phyloP scores from a whole-genome alignment of 2,329 filamentous ascomycete species.

The Cercospora sojina region DNA sequence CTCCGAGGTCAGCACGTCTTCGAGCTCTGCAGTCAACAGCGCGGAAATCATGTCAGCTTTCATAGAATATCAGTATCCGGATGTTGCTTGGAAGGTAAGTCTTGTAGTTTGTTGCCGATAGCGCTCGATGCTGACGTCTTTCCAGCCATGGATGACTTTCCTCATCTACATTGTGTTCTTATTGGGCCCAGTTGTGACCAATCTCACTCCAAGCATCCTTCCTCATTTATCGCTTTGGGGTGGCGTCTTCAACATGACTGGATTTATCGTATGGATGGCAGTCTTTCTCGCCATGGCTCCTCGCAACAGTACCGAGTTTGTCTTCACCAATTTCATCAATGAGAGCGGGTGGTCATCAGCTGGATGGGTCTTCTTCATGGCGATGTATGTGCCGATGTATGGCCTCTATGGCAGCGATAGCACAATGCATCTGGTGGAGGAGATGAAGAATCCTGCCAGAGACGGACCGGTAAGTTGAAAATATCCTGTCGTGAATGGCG shows the following conservation, averaged over 20 bases:
- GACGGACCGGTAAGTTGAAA: conserved; percentile 6
- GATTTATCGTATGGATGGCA: conserved; percentile 27
- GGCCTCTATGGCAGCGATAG: conserved; percentile 10
- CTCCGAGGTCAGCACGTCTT: conserved; percentile 5
- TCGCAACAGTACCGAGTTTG: conserved; percentile 24
- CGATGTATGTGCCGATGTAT: conserved; percentile 21
- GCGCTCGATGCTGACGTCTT: background rate
- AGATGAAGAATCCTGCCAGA: conserved; percentile 11
- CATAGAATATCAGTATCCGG: conserved; percentile 10
- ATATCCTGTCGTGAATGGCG: background rate
- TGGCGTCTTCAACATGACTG: conserved; percentile 25
- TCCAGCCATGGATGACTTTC: background rate
- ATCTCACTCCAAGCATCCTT: conserved; percentile 36
- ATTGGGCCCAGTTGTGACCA: conserved; percentile 28
- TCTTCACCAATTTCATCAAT: conserved; percentile 27
- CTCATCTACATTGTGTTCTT: conserved; percentile 30
- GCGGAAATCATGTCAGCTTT: conserved; percentile 30
- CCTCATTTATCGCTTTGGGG: conserved; percentile 39
- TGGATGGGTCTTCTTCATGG: conserved; percentile 25
- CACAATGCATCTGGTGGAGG: conserved; percentile 11
- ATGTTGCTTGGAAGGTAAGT: conserved; percentile 6
- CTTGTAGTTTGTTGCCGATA: background rate
- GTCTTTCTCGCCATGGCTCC: conserved; percentile 25
- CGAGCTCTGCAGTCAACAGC: conserved; percentile 32
- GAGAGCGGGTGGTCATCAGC: conserved; percentile 28